Conservation (phyloP, 1,284 basidiomycete species). For the Puccinia coronata region DNA sequence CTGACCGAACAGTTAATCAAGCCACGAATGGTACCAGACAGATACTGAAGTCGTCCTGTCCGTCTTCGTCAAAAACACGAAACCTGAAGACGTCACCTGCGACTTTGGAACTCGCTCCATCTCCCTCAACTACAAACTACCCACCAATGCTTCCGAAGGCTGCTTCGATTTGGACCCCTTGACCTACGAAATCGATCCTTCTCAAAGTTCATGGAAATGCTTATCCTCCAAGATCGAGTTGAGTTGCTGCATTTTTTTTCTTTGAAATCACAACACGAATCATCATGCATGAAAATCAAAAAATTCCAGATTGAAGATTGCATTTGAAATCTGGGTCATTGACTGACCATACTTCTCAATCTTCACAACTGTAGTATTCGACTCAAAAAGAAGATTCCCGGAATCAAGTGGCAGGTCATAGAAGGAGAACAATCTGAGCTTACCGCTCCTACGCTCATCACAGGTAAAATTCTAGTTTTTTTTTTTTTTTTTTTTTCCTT, state of each 20-base stretch:
- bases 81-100: conserved; percentile 51
- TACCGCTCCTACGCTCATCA: background rate
- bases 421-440: conserved; percentile 64
- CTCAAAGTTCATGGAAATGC: conserved; percentile 68
- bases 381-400: conserved; percentile 67
- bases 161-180: conserved; percentile 68
- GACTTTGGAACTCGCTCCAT: conserved; percentile 19
- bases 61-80: conserved; percentile 55
- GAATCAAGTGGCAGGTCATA: conserved; percentile 72
- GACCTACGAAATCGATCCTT: conserved; percentile 73
- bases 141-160: conserved; percentile 24
- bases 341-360: too few relatives aligned
- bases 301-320: too few relatives aligned
- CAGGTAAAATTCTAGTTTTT: conserved; percentile 8
- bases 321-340: too few relatives aligned
- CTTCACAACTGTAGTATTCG: conserved; percentile 59
- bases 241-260: too few relatives aligned
- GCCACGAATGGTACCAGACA: conserved; percentile 59
- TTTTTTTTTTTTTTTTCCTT: too few relatives aligned
- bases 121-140: conserved; percentile 27
- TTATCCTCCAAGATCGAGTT: conserved; percentile 79
- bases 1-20: background rate
- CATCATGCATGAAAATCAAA: conserved; percentile 64
- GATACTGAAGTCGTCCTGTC: conserved; percentile 55
- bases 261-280: conserved; percentile 76